Conservation (phyloP, 148 eudicot genomes). For the Rhododendron molle region DNA sequence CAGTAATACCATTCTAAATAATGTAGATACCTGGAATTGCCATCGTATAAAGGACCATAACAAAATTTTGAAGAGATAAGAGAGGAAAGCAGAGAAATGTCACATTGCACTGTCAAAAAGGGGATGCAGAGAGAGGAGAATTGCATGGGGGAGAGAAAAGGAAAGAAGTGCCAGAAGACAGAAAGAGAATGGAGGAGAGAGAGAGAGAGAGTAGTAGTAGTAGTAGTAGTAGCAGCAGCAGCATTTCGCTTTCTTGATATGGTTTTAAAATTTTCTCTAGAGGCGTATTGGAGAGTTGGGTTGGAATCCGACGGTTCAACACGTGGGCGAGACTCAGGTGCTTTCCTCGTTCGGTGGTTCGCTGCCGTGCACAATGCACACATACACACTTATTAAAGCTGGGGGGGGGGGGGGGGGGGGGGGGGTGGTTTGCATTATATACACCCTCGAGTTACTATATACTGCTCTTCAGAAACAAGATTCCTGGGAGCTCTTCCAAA, state of each 20-base stretch:
- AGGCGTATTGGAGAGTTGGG: neutral
- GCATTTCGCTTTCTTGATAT: neutral
- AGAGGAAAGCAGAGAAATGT: neutral
- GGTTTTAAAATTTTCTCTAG: neutral
- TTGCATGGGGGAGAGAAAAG: neutral
- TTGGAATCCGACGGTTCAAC: neutral
- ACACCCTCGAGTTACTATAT: neutral
- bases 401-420: neutral
- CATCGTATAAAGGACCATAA: neutral
- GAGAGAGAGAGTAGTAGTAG: neutral
- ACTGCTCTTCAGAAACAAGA: neutral
- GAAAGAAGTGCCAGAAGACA: neutral
- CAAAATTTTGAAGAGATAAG: neutral
- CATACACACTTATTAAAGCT: neutral
- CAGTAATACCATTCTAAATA: neutral
- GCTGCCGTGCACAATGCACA: neutral
- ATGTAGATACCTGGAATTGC: neutral
- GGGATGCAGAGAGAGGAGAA: neutral
- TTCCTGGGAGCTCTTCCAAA: neutral
- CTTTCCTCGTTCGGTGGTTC: neutral
- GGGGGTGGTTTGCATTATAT: neutral
- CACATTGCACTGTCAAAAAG: neutral
- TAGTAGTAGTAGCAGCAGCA: neutral
- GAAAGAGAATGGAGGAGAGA: neutral
- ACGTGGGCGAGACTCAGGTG: neutral